Base-by-base conservation (phyloP, 192 early-diverging fungal genomes). In the Linnemannia schmuckeri region DNA sequence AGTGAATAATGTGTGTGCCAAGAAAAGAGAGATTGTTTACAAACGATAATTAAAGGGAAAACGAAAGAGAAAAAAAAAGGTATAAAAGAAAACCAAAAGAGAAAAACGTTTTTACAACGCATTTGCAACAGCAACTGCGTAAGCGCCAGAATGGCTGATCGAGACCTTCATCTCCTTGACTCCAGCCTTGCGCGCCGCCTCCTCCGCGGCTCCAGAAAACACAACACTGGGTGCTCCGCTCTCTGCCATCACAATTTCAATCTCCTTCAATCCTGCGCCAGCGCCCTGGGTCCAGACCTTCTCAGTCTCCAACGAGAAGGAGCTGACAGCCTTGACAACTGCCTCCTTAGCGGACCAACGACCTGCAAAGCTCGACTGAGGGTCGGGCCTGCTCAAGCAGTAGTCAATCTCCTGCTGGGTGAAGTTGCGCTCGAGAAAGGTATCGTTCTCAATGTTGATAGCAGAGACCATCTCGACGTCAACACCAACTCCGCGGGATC, bases 261-360 rank as follows among this genome's bases (percentile, higher is more conserved):
- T 98, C 44, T 99, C 97, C 30, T 91, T 93, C 54, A 99, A 81
- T 35, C 97, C 96, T 4, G 98, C 98, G 41, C 90, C 98, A 49
- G 94, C 93, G 54, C 97, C 97, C 74, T 95, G 88, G 44, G 91
- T 92, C 93, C 94, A 95, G 24, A 97, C 96, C 66, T 91, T 91
- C 47, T 88, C 88, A 2, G 79, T 61, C 4, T 87, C 76, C 24
- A 87, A 41, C 35, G 87, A 87, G 22, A 83, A 92, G 12, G 94
- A 95, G 55, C 94, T 94, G 35, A 99, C 94, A 20, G 98, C 97
- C 93, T 99, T 99, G 83, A 99, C 92, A 22, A 97, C 96, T 1
- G 98, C 96, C 82, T 99, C 98, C 92, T 99, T 99, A 74, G 98
- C 98, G 10, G 95, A 95, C 98, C 98, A 99, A 41, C 95, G 93